Base-by-base conservation (phyloP, 805 yeast species). In the Saturnispora galanensis region DNA sequence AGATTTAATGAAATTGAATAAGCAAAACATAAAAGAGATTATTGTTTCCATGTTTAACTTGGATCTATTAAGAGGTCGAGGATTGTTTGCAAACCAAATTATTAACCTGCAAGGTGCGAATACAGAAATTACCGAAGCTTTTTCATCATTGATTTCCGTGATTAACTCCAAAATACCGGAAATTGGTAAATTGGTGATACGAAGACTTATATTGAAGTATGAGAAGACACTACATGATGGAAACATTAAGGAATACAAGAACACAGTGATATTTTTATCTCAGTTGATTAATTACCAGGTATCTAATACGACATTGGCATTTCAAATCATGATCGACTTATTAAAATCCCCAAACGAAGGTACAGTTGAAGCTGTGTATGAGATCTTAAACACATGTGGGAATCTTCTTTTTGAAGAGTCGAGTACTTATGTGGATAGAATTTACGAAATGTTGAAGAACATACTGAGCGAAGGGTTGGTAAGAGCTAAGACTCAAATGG, bases 111-210 rank as follows among this genome's bases (percentile, higher is more conserved):
- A 77, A 53, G 54, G 67, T 11, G 58, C 55, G 7, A 66, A 77
- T 11, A 36, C 59, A 13, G 42, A 46, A 4, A 52, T 52, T 35
- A 69, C 83, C 0, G 60, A 75, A 0, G 69, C 72, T 1, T 79
- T 73, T 52, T 77, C 88, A 0, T 64, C 83, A 1, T 53, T 87
- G 31, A 69, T 74, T 0, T 69, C 81, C 2, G 69, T 81, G 1
- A 42, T 87, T 10, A 82, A 84, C 59, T 71, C 83, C 5, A 76
- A 81, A 51, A 58, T 84, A 3, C 93, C 94, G 0, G 73, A 73
- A 31, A 62, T 85, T 13, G 95, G 95, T 2, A 72, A 72, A 45
- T 57, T 81, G 4, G 50, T 84, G 30, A 57, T 71, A 0, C 55
- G 69, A 8, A 66, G 93, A 48, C 59, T 81, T 26, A 64, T 82